Evolutionary conservation across 345 rosid genomes (phyloP).

Genomic region (Leavenworthia alabamica): DNA sequence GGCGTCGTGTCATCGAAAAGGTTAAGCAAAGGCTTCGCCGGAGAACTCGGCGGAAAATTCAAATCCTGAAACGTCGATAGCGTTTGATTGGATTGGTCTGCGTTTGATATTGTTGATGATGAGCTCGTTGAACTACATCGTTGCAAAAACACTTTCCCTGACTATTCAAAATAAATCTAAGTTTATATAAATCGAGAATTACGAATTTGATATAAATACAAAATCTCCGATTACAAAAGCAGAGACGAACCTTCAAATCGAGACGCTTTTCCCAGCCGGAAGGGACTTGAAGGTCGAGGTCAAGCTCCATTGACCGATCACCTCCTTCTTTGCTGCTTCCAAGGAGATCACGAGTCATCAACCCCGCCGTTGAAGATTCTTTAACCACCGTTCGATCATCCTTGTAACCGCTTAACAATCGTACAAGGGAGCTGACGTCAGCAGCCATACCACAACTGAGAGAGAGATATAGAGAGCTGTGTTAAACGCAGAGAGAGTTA

Average conservation of each 20-base stretch:
- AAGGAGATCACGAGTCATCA: slow-evolving; percentile 73
- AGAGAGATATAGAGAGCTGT: background rate
- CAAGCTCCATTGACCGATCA: slow-evolving; percentile 59
- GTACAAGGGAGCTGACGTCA: slow-evolving; percentile 48
- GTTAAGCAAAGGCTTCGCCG: slow-evolving; percentile 32
- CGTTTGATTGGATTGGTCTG: slow-evolving; percentile 40
- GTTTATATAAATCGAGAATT: background rate
- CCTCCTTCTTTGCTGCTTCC: slow-evolving; percentile 31
- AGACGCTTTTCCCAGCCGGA: slow-evolving; percentile 85
- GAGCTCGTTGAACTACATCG: slow-evolving; percentile 51
- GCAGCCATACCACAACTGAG: slow-evolving; percentile 41
- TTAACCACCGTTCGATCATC: slow-evolving; percentile 34
- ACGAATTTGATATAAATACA: background rate
- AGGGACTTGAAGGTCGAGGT: slow-evolving; percentile 87
- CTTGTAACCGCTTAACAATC: slow-evolving; percentile 41
- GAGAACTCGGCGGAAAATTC: slow-evolving; percentile 48
- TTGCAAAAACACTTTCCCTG: slow-evolving; percentile 76
- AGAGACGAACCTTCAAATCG: slow-evolving; percentile 60
- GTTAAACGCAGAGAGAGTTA: background rate
- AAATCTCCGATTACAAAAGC: background rate
- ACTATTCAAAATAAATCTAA: slow-evolving; percentile 37
- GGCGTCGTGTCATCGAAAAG: slow-evolving; percentile 43
- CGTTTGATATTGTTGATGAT: slow-evolving; percentile 36
- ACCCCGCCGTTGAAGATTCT: slow-evolving; percentile 35
- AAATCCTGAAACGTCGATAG: slow-evolving; percentile 56